Evolutionary conservation across 1,139 yeast species (phyloP).

Genomic region (Debaryomyces coudertii): DNA sequence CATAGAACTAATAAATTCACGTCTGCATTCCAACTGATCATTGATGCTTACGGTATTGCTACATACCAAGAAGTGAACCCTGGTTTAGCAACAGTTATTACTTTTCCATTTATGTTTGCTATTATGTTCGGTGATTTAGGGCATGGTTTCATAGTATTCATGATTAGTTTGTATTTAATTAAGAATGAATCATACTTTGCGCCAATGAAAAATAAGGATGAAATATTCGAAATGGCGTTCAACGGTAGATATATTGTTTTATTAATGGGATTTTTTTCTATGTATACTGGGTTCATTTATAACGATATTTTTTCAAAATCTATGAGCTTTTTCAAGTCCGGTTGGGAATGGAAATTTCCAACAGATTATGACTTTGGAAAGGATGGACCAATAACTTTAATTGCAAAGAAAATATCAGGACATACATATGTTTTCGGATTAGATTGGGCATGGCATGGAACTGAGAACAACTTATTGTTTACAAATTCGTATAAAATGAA

Average conservation of each 20-base stretch:
- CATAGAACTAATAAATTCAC: constrained; percentile 93
- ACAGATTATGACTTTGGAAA: constrained; percentile 64
- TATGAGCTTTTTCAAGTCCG: constrained; percentile 80
- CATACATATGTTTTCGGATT: constrained; percentile 77
- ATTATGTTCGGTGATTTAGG: constrained; percentile 99
- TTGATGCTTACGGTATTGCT: constrained; percentile 94
- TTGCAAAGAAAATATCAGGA: constrained; percentile 61
- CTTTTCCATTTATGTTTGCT: constrained; percentile 98
- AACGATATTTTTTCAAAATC: constrained; percentile 92
- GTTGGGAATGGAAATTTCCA: constrained; percentile 86
- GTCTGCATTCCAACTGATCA: constrained; percentile 85
- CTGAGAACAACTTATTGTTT: constrained; percentile 87
- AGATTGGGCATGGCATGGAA: constrained; percentile 97
- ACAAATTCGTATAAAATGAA: constrained; percentile 97
- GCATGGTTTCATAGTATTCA: constrained; percentile 80
- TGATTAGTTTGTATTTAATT: constrained; percentile 74
- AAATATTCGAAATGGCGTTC: constrained; percentile 95
- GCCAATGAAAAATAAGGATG: constrained; percentile 75
- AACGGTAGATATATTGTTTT: constrained; percentile 87
- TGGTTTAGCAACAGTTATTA: constrained; percentile 89
- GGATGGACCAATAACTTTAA: constrained; percentile 46
- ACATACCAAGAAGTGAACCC: constrained; percentile 96
- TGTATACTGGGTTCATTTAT: constrained; percentile 91
- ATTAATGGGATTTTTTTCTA: constrained; percentile 90
- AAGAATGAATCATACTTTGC: constrained; percentile 67